Evolutionary conservation across 148 eudicot genomes (phyloP), one percentile per base, ranked within the genome.

Genomic region (Rhododendron henanense): DNA sequence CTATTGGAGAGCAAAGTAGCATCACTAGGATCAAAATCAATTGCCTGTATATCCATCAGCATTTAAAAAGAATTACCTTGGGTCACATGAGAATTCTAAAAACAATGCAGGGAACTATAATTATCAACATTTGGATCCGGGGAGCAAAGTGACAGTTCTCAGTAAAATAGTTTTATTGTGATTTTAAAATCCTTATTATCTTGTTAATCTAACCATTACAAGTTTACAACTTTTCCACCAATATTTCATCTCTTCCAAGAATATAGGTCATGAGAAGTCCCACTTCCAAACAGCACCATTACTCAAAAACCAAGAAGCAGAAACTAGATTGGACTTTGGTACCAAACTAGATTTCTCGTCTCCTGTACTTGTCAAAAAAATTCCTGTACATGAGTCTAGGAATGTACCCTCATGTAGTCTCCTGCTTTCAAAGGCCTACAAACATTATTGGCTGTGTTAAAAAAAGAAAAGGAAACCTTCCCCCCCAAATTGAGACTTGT

Each of bases 1-100:
- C 99, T 91, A 88, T 97, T 97, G 4, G 99, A 97, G 90, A 89
- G 87, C 71, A 94, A 92, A 50, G 94, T 90, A n/a, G 93, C 98
- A 91, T 95, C 96, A 47, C 91, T 93, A 21, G 96, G 99, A 81
- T 97, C 95, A 63, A 94, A 88, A 83, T 97, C 98, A 83, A 93
- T 94, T 76, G 99, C 99, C 99, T 97, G 94, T 55, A 14, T 5
- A 80, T 50, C 65, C 85, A 87, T 63, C 83, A 74, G 57, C 73
- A 75, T 11, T 87, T 25, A 83, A 25, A 51, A 41, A 86, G 6
- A 55, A 14, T 3, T 55, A 55, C 59, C 59, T 51, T 80, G 19
- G 79, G 25, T 78, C 7, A 76, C 65, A 28, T 63, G 61, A 44
- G 61, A 28, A 76, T 82, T 41, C 37, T 47, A 10, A 14, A 47